Base-by-base conservation (phyloP, 2,329 filamentous ascomycete species). In the Hypoxylon sp. region DNA sequence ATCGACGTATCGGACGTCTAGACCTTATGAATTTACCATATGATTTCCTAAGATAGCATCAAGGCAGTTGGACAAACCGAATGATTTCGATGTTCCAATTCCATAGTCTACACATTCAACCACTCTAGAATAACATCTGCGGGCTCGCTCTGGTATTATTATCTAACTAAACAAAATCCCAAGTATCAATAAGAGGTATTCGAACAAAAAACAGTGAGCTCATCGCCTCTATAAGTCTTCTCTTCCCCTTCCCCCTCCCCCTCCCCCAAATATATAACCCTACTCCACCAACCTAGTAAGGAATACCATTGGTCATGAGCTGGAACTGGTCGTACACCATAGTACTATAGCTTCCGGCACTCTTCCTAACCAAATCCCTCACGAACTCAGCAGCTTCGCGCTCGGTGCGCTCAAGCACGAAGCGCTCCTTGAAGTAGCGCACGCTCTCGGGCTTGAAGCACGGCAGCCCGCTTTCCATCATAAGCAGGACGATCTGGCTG, bases 271-370 rank as follows among this genome's bases (percentile, higher is more conserved):
- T 19, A 23, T 23, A 5, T 30, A 34, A 9, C 17, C 14, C 19
- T 41, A 25, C 50, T 28, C 14, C 14, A 45, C 13, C 32, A 19
- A 32, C 19, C 43, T 86, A 97, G 78, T 97, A 98, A 34, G 96
- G 96, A 79, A 99, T 99, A 5, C 95, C 96, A 78, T 99, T 98
- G 32, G 96, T 98, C 81, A 98, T 83, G 75, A 98, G 83, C 84
- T 99, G 96, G 85, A 98, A 99, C 80, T 97, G 93, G 82, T 99
- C 97, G 79, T 99, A 99, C 51, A 95, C 91, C 72, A 93, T 94
- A 1, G 96, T 99, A 62, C 92, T 94, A 78, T 96, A 93, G 82
- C 93, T 98, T 64, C 90, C 88, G 76, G 96, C 93, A 78, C 94
- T 98, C 86, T 92, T 97, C 83, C 90, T 91, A 76, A 98, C 91